phyloP scores from a whole-genome alignment of 495 filamentous ascomycete species.

The Mytilinidion resinicola region DNA sequence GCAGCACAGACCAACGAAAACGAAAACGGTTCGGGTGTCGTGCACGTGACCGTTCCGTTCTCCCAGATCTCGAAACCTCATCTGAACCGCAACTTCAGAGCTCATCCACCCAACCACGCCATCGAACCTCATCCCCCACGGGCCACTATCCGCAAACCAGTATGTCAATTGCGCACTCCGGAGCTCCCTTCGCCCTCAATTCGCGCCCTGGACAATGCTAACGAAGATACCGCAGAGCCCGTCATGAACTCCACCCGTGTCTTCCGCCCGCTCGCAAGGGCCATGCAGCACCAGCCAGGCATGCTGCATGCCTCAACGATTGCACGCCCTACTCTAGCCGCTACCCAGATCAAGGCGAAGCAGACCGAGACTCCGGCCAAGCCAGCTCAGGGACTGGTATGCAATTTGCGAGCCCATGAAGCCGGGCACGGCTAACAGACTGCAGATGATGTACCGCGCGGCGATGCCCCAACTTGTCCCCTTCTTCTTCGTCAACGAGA shows the following conservation, averaged over 20 bases:
- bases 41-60: too few species aligned
- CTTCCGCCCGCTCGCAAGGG: slow-evolving; percentile 28
- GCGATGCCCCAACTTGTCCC: slow-evolving; percentile 38
- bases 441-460: slow-evolving; percentile 28
- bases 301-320: slow-evolving; percentile 13
- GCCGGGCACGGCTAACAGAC: neutral
- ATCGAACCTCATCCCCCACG: slow-evolving; percentile 15
- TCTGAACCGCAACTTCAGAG: slow-evolving; percentile 1
- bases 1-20: too few species aligned
- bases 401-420: neutral
- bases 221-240: slow-evolving; percentile 15
- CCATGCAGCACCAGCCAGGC: slow-evolving; percentile 24
- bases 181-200: slow-evolving; percentile 4
- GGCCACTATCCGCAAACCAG: slow-evolving; percentile 10
- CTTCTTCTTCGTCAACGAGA: slow-evolving; percentile 39
- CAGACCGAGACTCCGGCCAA: slow-evolving; percentile 13
- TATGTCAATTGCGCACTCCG: slow-evolving; percentile 17
- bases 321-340: slow-evolving; percentile 21
- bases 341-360: slow-evolving; percentile 16
- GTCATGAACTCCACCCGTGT: slow-evolving; percentile 30
- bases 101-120: slow-evolving; percentile 5
- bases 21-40: too few species aligned
- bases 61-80: too few species aligned
- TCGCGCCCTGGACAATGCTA: slow-evolving; percentile 9
- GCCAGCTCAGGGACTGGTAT: slow-evolving; percentile 18